Percentiles rank a stretch among this genome's conserved stretches.
These are phyloP conservation scores for Saraca asoca DNA, from an alignment of 331 rosid genomes.

Conservation along the genomic window DNA sequence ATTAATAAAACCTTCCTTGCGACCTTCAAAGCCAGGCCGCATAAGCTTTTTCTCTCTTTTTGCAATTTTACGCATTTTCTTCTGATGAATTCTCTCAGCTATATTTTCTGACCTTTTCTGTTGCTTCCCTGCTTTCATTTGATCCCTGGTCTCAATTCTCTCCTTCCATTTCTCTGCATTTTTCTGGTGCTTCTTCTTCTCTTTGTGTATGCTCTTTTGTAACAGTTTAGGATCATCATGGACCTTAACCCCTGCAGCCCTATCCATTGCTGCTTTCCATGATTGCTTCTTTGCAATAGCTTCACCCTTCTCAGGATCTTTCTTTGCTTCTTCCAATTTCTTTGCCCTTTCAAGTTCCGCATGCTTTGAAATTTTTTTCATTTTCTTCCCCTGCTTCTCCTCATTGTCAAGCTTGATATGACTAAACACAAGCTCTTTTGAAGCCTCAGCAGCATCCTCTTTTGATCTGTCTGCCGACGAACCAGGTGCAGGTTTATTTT, in stretches of 20 bases:
- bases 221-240: slow-evolving; percentile 74
- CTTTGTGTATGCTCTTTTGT: slow-evolving; percentile 59
- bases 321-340: slow-evolving; percentile 60
- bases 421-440: slow-evolving; percentile 65
- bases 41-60: slow-evolving; percentile 86
- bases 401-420: slow-evolving; percentile 62
- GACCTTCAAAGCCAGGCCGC: slow-evolving; percentile 89
- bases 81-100: slow-evolving; percentile 56
- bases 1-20: slow-evolving; percentile 68
- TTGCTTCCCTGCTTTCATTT: slow-evolving; percentile 70
- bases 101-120: slow-evolving; percentile 69
- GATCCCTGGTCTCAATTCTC: slow-evolving; percentile 59
- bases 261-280: slow-evolving; percentile 68
- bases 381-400: slow-evolving; percentile 51
- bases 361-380: slow-evolving; percentile 52
- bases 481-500: slow-evolving; percentile 9
- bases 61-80: slow-evolving; percentile 64
- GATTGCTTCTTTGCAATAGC: slow-evolving; percentile 52
- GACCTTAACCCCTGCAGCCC: slow-evolving; percentile 75
- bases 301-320: slow-evolving; percentile 68
- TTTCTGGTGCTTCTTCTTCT: slow-evolving; percentile 69
- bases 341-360: slow-evolving; percentile 73
- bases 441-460: slow-evolving; percentile 61
- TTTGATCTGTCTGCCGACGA: slow-evolving; percentile 31
- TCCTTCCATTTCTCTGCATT: slow-evolving; percentile 70